Percentiles rank a stretch among this genome's conserved stretches.
Conservation (phyloP, 169 alveolate species). For the Neospora caninum region DNA sequence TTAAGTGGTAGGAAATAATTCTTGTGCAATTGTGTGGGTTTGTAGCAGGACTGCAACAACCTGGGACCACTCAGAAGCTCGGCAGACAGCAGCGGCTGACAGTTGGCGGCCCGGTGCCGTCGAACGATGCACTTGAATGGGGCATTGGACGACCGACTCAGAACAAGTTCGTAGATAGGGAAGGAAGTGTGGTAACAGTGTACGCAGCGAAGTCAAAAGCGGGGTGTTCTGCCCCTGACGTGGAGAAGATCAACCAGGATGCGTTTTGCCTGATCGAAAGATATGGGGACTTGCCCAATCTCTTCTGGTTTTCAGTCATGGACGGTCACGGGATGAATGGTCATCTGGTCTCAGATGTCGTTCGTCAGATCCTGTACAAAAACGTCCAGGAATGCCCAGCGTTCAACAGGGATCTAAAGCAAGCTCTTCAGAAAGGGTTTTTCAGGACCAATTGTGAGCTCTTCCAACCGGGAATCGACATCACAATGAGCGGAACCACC, state of each 20-base stretch:
- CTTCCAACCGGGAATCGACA: constrained; percentile 11
- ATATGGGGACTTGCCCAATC: not conserved
- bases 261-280: constrained; percentile 18
- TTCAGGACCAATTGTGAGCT: constrained; percentile 9
- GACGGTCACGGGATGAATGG: constrained; percentile 58
- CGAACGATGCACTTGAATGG: not conserved
- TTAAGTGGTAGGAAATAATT: too few species aligned
- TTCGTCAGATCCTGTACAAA: not conserved
- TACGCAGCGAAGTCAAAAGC: constrained; percentile 9
- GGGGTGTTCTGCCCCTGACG: constrained; percentile 43
- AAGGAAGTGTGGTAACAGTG: constrained; percentile 5
- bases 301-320: constrained; percentile 38
- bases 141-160: not conserved
- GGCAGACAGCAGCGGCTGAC: constrained; percentile 35
- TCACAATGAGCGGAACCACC: constrained; percentile 52
- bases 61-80: not conserved
- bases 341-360: constrained; percentile 19
- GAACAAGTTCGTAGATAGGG: not conserved
- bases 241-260: constrained; percentile 44
- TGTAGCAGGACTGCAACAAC: not conserved
- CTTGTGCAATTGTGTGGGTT: too few species aligned
- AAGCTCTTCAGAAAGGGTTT: constrained; percentile 32
- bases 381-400: constrained; percentile 15
- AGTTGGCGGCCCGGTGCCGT: not conserved
- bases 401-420: not conserved